Evolutionary conservation across 2,329 filamentous ascomycete genomes (phyloP), one percentile per base, ranked within the genome.

Genomic region (Apiospora saccharicola): DNA sequence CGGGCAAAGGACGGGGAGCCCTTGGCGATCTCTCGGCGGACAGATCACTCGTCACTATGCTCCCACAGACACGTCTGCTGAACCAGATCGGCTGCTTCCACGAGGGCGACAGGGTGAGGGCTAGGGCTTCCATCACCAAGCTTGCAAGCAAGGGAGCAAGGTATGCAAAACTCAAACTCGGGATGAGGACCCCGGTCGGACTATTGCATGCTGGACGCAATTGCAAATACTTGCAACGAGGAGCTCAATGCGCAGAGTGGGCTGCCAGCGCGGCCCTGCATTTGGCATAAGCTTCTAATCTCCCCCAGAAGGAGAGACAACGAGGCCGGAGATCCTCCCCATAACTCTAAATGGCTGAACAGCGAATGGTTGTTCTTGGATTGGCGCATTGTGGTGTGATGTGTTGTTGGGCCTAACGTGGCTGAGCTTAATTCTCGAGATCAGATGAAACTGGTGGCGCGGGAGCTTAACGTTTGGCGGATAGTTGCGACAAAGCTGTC

Each of bases 361-460:
- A 37, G 53, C 53, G 34, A 41, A 41, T 64, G 57, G n/a, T 10
- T 41, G 57, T 24, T 19, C 19, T 41, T 22, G 57, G 6, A 24
- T 41, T 41, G 34, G 30, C 19, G 22, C 46, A 49, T 49, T 12
- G 8, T 61, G 37, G 34, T n/a, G 57, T 64, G 34, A 41, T 41
- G 53, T 37, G 57, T 13, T 22, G 34, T 41, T 41, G 57, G 57
- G 6, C 8, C 12, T 5, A 64, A 22, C 57, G 57, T 64, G 57
- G 57, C 57, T 64, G 57, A 64, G 57, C 57, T 41, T 64, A 41
- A 41, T 64, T 64, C 4, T n/a, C 19, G 57, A 64, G 57, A 64
- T 64, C 57, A 64, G 57, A 64, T 64, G 57, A 64, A 64, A 64
- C 57, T 19, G 22, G 57, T 41, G 57, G 57, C 57, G 57, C 34